A percentile compares a stretch with the other conserved stretches of the same genome.
These are phyloP conservation scores for Steccherinum ochraceum DNA, from an alignment of 768 basidiomycete species.

Conservation along the genomic window DNA sequence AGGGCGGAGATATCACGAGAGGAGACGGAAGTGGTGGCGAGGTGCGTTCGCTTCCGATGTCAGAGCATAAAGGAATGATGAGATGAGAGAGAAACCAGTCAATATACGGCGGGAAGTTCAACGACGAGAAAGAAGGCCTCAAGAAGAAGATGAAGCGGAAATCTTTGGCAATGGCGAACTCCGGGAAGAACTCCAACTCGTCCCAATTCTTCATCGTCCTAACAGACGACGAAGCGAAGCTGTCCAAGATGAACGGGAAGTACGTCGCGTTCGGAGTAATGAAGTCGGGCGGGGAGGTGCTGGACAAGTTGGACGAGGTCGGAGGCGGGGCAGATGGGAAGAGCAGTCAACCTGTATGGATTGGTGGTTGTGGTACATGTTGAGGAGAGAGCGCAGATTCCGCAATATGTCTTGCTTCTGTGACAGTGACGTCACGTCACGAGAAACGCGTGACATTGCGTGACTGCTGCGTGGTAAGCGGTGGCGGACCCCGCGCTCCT, in stretches of 20 bases:
- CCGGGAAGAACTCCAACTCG: constrained; percentile 42
- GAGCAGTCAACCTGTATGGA: constrained; percentile 34
- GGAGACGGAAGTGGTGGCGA: constrained; percentile 50
- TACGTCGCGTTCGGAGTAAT: constrained; percentile 40
- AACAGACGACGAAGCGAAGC: constrained; percentile 31
- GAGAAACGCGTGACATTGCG: background rate
- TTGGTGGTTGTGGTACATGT: constrained; percentile 28
- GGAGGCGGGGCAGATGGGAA: constrained; percentile 30
- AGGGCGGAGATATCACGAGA: constrained; percentile 49
- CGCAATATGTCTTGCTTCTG: too few species aligned
- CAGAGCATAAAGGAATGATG: background rate
- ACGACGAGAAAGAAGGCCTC: constrained; percentile 46
- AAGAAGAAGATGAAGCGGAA: constrained; percentile 34
- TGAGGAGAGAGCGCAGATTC: background rate
- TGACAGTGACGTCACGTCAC: background rate
- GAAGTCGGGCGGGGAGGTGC: constrained; percentile 24
- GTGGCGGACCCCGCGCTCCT: background rate
- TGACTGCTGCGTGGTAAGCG: background rate
- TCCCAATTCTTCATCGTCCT: constrained; percentile 48
- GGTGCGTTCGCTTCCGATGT: constrained; percentile 26
- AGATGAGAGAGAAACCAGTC: constrained; percentile 31
- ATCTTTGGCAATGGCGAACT: constrained; percentile 47
- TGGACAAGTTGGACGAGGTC: constrained; percentile 27
- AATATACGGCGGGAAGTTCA: constrained; percentile 42
- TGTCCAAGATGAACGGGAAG: constrained; percentile 43